Evolutionary conservation across 2,329 filamentous ascomycete genomes (phyloP), one percentile per base, ranked within the genome.

Genomic region (Gaeumannomyces sp.): DNA sequence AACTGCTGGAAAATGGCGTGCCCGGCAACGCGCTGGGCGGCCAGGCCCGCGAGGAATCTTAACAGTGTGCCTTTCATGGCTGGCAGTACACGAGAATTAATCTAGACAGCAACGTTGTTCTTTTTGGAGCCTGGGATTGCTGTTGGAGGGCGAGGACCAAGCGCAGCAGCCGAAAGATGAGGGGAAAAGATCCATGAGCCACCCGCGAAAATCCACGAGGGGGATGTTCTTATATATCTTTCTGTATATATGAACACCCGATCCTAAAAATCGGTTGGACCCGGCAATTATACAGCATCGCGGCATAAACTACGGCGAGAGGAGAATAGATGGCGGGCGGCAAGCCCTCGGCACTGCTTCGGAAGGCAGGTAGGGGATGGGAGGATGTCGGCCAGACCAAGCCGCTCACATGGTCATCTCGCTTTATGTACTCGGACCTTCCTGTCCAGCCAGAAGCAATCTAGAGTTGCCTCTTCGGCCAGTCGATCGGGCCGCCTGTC

Each of bases 1-100:
- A 83, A 73, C 5, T 81, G 72, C 68, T 85, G 82, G 73, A 83
- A 84, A 59, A 77, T 83, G 35, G 83, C 80, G 70, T 85, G 83
- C 64, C 76, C 78, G 50, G 76, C 71, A 25, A 73, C 79, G 14
- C 76, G 70, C 58, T 73, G 71, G 19, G 74, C 76, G 63, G 74
- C 72, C n/a, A 79, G 65, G 59, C 73, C 75, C 29, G 73, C 71
- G 11, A 75, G 64, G 59, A 71, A 70, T 50, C 73, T 69, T 38
- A 74, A 61, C 31, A 73, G 60, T 58, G 70, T 70, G 3, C 72
- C 73, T 73, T 75, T 79, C 77, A 79, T 80, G 50, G 64, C 66
- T 59, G 38, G 59, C 13, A 5, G 31, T 11, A 25, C 1, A 7
- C 6, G 22, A 22, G 22, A 19, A 35, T 4, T 1, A 6, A 50